These are phyloP conservation scores for Paecilomyces formosus DNA, from an alignment of 2,329 filamentous ascomycete genomes.

Conservation along the genomic window DNA sequence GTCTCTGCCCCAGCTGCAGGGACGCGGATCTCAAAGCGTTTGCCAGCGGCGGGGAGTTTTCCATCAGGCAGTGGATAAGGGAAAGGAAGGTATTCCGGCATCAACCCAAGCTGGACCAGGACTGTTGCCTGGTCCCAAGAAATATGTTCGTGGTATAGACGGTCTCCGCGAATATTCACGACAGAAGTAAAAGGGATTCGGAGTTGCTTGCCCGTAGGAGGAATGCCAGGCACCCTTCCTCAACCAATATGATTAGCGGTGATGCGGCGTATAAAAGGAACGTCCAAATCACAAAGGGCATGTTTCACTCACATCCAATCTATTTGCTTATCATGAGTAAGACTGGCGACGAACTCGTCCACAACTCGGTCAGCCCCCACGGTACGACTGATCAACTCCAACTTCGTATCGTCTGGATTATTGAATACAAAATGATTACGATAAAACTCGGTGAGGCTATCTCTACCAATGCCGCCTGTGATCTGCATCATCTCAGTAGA, in stretches of 20 bases:
- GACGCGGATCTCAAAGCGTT: background rate
- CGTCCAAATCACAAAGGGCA: too few species aligned
- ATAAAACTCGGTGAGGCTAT: slow-evolving; percentile 60
- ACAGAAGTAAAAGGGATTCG: background rate
- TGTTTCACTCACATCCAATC: slow-evolving; percentile 55
- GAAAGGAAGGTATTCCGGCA: background rate
- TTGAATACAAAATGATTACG: slow-evolving; percentile 65
- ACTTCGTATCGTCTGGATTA: slow-evolving; percentile 59
- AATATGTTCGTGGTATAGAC: background rate
- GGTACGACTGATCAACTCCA: slow-evolving; percentile 65
- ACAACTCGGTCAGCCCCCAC: slow-evolving; percentile 65
- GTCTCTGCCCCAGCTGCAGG: background rate
- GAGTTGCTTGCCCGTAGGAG: background rate
- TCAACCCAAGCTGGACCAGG: background rate
- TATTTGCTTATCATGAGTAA: slow-evolving; percentile 56
- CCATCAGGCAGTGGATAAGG: background rate
- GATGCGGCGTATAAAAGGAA: too few species aligned
- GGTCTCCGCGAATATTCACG: background rate
- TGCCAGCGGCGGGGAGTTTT: background rate
- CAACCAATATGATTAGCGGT: too few species aligned
- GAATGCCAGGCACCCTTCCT: background rate
- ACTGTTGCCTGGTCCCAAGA: background rate
- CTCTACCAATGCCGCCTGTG: slow-evolving; percentile 63
- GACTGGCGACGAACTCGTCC: slow-evolving; percentile 61
- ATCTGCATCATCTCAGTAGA: slow-evolving; percentile 25